Conservation (phyloP, 1,139 yeast species). For the Geotrichum fermentans region DNA sequence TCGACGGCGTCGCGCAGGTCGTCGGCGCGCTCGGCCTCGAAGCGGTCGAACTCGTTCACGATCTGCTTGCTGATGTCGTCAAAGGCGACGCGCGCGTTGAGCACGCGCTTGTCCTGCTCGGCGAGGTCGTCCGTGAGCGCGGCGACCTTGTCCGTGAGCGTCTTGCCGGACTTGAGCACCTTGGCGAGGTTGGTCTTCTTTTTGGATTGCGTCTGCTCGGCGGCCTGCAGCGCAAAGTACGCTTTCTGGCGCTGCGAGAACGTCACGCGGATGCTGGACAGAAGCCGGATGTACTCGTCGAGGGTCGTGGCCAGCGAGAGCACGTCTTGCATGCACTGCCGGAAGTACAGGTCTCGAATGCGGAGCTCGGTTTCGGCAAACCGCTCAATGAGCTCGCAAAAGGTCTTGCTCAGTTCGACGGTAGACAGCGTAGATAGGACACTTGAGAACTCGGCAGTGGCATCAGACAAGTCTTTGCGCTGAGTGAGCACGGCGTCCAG, state of each 20-base stretch:
- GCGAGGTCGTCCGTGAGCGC: conserved; percentile 54
- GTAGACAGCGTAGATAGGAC: conserved; percentile 57
- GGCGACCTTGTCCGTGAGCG: conserved; percentile 60
- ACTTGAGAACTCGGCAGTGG: conserved; percentile 59
- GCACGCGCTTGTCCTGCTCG: conserved; percentile 54
- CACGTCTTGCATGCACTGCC: conserved; percentile 81
- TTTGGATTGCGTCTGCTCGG: conserved; percentile 48
- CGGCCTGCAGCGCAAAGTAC: conserved; percentile 54
- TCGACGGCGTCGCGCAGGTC: conserved; percentile 91
- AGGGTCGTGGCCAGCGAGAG: conserved; percentile 80
- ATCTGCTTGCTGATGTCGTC: conserved; percentile 59
- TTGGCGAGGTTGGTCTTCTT: conserved; percentile 50
- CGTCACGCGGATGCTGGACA: conserved; percentile 69
- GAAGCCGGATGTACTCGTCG: conserved; percentile 78
- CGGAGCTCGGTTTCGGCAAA: conserved; percentile 71
- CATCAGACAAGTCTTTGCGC: conserved; percentile 63
- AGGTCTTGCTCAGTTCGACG: conserved; percentile 67
- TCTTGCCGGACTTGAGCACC: conserved; percentile 49
- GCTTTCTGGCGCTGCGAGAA: conserved; percentile 72
- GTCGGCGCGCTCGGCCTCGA: conserved; percentile 70
- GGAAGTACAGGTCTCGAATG: conserved; percentile 67
- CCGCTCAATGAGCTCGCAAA: conserved; percentile 55
- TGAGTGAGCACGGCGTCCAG: conserved; percentile 72
- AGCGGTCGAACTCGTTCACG: conserved; percentile 59
- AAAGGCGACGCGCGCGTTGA: conserved; percentile 54